Evolutionary conservation across 2,329 filamentous ascomycete genomes (phyloP), one percentile per base, ranked within the genome.

Genomic region (Hypoxylon sp.): DNA sequence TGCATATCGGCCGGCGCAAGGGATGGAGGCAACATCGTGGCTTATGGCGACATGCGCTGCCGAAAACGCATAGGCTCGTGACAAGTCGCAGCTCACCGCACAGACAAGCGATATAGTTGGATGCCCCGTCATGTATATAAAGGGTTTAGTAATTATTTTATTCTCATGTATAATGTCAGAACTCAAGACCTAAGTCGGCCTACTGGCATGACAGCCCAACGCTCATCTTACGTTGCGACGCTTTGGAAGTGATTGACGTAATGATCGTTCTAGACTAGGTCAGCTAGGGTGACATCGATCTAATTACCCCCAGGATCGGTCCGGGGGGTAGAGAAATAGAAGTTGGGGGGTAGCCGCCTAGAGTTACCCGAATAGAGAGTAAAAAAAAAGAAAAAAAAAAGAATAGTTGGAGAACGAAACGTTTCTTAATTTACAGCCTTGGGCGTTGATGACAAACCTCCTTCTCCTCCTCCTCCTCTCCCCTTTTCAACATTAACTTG

Each of bases 81-180:
- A 25, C 9, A 9, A 25, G 21, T 5, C 21, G 21, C 9, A n/a
- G n/a, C n/a, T n/a, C n/a, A n/a, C n/a, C n/a, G 21, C 21, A 25
- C 6, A 25, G 9, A 5, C 6, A 25, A 6, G 43, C 35, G 36
- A 32, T 42, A 13, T 32, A 15, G 49, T 53, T 25, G 40, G 31
- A 9, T 21, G 23, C 17, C 17, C 15, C 19, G 31, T 23, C 26
- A 13, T 12, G 27, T 21, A 11, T 56, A 34, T 51, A 36, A 13
- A 27, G 35, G 30, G 48, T 31, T 58, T 55, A 55, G 29, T 58
- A 55, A 55, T 49, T 36, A 55, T 52, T 47, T 51, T 55, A 54
- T n/a, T n/a, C n/a, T n/a, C n/a, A 55, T 55, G 20, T 26, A 50
- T 6, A 12, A 45, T 7, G 47, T 52, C 44, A 52, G 51, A 44